Conservation (phyloP, 495 filamentous ascomycete genomes). For the Penicillium crystallinum region DNA sequence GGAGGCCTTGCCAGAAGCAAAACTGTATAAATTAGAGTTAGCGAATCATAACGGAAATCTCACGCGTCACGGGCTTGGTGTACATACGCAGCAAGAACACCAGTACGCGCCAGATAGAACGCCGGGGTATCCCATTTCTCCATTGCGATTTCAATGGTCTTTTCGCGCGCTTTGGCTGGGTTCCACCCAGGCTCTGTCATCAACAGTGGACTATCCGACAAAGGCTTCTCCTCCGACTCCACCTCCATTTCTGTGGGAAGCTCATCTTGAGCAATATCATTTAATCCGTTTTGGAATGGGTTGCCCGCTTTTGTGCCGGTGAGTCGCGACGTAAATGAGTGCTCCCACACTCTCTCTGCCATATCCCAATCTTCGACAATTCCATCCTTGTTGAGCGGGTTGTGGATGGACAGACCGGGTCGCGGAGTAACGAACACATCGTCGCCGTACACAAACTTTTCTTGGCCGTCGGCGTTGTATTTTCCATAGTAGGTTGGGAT, state of each 20-base stretch:
- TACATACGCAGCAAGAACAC: conserved; percentile 60
- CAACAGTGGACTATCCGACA: conserved; percentile 83
- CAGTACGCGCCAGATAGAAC: conserved; percentile 76
- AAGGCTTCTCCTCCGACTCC: conserved; percentile 68
- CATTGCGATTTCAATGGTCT: conserved; percentile 89
- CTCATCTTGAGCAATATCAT: conserved; percentile 56
- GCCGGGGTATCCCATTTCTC: conserved; percentile 92
- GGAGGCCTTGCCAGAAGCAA: conserved; percentile 86
- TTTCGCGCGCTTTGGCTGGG: conserved; percentile 76
- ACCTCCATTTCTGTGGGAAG: conserved; percentile 64
- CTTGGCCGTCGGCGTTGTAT: conserved; percentile 48
- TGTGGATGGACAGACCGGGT: conserved; percentile 70
- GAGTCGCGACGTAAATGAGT: conserved; percentile 70
- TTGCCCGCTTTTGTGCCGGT: conserved; percentile 60
- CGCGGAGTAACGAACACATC: conserved; percentile 75
- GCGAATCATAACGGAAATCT: background rate
- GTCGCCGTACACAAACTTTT: conserved; percentile 74
- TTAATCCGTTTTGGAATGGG: conserved; percentile 68
- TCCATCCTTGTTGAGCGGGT: conserved; percentile 85
- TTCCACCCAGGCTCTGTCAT: conserved; percentile 97
- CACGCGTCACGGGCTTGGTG: background rate
- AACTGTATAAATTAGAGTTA: conserved; percentile 41
- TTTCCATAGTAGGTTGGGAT: conserved; percentile 81
- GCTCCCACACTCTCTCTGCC: conserved; percentile 86
- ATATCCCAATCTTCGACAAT: conserved; percentile 95